Percentiles rank a stretch among this genome's conserved stretches.
phyloP scores from a whole-genome alignment of 306 rosid species.

The Potentilla sterilis region DNA sequence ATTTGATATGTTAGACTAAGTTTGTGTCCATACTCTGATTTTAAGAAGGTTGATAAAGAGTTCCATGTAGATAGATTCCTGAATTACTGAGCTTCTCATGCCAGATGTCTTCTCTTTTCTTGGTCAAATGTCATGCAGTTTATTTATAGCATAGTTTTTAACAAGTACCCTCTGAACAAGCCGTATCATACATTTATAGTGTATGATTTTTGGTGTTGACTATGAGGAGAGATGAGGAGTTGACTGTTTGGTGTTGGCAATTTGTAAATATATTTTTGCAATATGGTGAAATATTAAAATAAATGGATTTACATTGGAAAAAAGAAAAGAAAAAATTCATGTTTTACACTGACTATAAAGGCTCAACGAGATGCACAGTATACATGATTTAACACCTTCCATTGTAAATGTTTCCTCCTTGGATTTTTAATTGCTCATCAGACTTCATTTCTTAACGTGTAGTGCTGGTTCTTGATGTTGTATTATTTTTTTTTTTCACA shows the following conservation, averaged over 20 bases:
- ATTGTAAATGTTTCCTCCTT: neutral
- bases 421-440: neutral
- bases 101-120: neutral
- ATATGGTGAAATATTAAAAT: neutral
- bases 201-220: neutral
- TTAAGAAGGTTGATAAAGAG: neutral
- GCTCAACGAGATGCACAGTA: neutral
- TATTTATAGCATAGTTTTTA: neutral
- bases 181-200: neutral
- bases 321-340: neutral
- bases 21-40: neutral
- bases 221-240: neutral
- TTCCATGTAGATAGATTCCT: neutral
- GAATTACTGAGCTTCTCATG: neutral
- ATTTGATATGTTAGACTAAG: neutral
- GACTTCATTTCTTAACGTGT: neutral
- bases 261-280: neutral
- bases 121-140: neutral
- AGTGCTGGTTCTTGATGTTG: neutral
- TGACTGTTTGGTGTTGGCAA: neutral
- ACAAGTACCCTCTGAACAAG: neutral
- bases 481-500: neutral
- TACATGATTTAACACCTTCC: conserved; percentile 1
- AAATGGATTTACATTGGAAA: neutral
- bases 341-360: neutral